phyloP scores from a whole-genome alignment of 371 early-diverging fungal genomes.

The Apophysomyces sp. region DNA sequence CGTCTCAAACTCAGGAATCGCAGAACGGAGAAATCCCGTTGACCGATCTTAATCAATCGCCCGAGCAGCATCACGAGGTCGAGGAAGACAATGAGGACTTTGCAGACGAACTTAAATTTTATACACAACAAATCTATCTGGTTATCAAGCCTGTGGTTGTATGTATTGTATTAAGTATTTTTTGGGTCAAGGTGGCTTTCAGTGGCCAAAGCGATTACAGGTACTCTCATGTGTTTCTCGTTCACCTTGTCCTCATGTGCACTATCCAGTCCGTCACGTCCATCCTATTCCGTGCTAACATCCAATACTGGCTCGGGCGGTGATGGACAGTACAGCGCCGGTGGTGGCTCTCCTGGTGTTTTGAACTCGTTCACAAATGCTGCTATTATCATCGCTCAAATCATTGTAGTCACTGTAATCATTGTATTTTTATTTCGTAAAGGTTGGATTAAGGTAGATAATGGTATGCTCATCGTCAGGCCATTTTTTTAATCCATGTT shows the following conservation, averaged over 20 bases:
- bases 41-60: slow-evolving; percentile 1
- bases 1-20: neutral
- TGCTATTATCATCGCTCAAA: slow-evolving; percentile 73
- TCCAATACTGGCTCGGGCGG: neutral
- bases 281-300: slow-evolving; percentile 37
- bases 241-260: neutral
- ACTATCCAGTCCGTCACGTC: slow-evolving; percentile 46
- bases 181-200: slow-evolving; percentile 83
- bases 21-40: slow-evolving; percentile 8
- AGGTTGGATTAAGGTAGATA: slow-evolving; percentile 68
- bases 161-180: slow-evolving; percentile 74
- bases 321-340: neutral
- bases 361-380: slow-evolving; percentile 61
- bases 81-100: slow-evolving; percentile 36
- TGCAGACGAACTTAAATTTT: slow-evolving; percentile 69
- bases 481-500: neutral
- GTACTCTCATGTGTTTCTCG: slow-evolving; percentile 21
- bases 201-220: slow-evolving; percentile 55
- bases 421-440: slow-evolving; percentile 76
- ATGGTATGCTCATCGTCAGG: neutral
- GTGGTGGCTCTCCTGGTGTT: slow-evolving; percentile 9
- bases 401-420: slow-evolving; percentile 76
- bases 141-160: slow-evolving; percentile 79
- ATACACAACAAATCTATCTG: slow-evolving; percentile 76
- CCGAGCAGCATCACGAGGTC: neutral